These are phyloP conservation scores for Sporothrix schenckii DNA, from an alignment of 2,329 filamentous ascomycete genomes.

Conservation along the genomic window DNA sequence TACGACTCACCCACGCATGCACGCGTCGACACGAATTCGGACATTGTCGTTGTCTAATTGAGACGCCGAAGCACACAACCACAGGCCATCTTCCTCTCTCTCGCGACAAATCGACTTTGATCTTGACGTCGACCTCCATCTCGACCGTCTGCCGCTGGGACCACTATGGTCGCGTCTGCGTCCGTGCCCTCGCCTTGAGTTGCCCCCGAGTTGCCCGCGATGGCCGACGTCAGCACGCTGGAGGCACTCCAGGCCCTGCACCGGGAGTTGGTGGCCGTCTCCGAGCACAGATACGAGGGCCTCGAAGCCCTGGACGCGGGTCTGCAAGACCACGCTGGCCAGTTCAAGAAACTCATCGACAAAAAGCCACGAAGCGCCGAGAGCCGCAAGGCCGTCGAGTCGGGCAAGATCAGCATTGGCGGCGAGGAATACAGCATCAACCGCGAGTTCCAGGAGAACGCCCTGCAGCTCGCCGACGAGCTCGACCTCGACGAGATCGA, in stretches of 20 bases:
- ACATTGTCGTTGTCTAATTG: too few relatives aligned
- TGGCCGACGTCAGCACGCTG: slow-evolving; percentile 74
- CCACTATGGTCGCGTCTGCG: slow-evolving; percentile 34
- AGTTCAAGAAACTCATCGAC: slow-evolving; percentile 72
- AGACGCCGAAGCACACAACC: background rate
- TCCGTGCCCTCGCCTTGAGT: slow-evolving; percentile 26
- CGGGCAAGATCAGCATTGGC: slow-evolving; percentile 72
- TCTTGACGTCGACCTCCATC: background rate
- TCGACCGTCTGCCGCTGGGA: background rate
- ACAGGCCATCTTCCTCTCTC: background rate
- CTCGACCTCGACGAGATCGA: slow-evolving; percentile 88
- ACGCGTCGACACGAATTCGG: background rate
- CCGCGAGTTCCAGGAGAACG: slow-evolving; percentile 81
- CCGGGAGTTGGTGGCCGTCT: slow-evolving; percentile 77
- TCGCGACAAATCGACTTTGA: background rate
- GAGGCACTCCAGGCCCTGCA: slow-evolving; percentile 82
- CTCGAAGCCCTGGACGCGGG: slow-evolving; percentile 71
- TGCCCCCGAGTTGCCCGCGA: slow-evolving; percentile 46
- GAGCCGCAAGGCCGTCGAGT: slow-evolving; percentile 71
- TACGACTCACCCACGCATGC: slow-evolving; percentile 23
- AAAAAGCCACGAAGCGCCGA: slow-evolving; percentile 73
- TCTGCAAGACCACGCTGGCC: slow-evolving; percentile 67
- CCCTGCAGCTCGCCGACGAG: slow-evolving; percentile 80
- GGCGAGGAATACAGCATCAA: slow-evolving; percentile 80
- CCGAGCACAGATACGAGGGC: slow-evolving; percentile 64